These are phyloP conservation scores for Heliocybe sulcata DNA, from an alignment of 1,284 basidiomycete species.

Conservation along the genomic window DNA sequence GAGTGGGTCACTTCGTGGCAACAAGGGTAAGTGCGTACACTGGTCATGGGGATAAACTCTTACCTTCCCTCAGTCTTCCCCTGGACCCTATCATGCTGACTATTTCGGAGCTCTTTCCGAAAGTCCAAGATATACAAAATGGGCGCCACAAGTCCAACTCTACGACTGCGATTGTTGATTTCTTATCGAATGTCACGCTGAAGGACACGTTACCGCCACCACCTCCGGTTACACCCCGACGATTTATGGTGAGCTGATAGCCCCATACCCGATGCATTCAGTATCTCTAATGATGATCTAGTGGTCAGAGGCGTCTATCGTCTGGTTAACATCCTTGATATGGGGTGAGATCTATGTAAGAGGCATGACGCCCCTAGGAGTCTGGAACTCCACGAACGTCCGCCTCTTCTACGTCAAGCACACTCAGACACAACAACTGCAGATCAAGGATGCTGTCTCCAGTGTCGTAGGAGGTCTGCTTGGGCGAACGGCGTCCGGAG, in stretches of 20 bases:
- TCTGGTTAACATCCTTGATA: conserved; percentile 86
- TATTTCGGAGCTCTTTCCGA: conserved; percentile 81
- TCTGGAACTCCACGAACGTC: conserved; percentile 85
- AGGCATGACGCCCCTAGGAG: conserved; percentile 73
- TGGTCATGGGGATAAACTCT: conserved; percentile 3
- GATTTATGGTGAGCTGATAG: conserved; percentile 53
- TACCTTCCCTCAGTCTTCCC: conserved; percentile 49
- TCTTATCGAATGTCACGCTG: conserved; percentile 57
- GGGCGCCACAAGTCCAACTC: conserved; percentile 55
- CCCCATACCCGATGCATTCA: not conserved
- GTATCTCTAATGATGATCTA: conserved; percentile 21
- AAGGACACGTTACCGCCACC: conserved; percentile 65
- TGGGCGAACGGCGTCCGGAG: conserved; percentile 22
- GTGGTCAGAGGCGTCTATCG: conserved; percentile 86
- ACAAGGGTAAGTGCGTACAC: conserved; percentile 54
- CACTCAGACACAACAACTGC: conserved; percentile 57
- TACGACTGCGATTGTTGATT: conserved; percentile 62
- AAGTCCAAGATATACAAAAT: conserved; percentile 76
- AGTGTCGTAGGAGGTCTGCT: conserved; percentile 66
- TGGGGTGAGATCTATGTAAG: conserved; percentile 95
- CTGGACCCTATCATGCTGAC: conserved; percentile 80
- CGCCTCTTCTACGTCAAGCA: conserved; percentile 88
- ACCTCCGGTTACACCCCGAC: conserved; percentile 58
- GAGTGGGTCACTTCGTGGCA: conserved; percentile 94
- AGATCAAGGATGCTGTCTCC: conserved; percentile 68